Conservation (phyloP, 1,139 yeast genomes). For the Suhomyces chickasaworum region DNA sequence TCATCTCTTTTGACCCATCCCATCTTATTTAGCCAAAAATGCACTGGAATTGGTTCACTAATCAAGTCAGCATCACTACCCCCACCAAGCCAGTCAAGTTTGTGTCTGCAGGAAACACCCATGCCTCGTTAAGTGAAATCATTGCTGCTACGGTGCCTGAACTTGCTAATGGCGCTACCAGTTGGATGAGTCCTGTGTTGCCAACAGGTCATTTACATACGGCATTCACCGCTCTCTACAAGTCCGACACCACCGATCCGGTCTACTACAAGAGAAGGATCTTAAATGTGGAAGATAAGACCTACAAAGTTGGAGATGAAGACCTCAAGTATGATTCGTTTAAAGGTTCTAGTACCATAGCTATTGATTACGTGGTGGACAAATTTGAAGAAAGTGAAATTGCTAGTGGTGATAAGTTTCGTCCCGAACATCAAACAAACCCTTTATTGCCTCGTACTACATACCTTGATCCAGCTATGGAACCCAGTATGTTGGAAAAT, state of each 20-base stretch:
- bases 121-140: constrained; percentile 29
- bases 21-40: constrained; percentile 1
- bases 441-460: constrained; percentile 48
- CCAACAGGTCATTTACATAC: constrained; percentile 50
- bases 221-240: constrained; percentile 45
- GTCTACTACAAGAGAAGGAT: constrained; percentile 43
- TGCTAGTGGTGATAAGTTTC: constrained; percentile 29
- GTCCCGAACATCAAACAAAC: constrained; percentile 38
- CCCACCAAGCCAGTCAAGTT: constrained; percentile 34
- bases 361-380: constrained; percentile 43
- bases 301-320: constrained; percentile 32
- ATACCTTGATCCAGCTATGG: constrained; percentile 38
- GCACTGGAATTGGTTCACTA: constrained; percentile 22
- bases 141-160: constrained; percentile 34
- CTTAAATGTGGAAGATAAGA: constrained; percentile 33
- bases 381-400: constrained; percentile 10
- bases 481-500: constrained; percentile 29
- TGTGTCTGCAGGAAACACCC: constrained; percentile 17
- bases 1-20: not conserved
- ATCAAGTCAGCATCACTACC: constrained; percentile 29
- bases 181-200: constrained; percentile 41
- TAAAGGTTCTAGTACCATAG: constrained; percentile 42
- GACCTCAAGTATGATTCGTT: constrained; percentile 42
- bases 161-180: constrained; percentile 34
- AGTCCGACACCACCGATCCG: constrained; percentile 38